phyloP scores from a whole-genome alignment of 2,329 filamentous ascomycete genomes.

The Pseudohalonectria lignicola region DNA sequence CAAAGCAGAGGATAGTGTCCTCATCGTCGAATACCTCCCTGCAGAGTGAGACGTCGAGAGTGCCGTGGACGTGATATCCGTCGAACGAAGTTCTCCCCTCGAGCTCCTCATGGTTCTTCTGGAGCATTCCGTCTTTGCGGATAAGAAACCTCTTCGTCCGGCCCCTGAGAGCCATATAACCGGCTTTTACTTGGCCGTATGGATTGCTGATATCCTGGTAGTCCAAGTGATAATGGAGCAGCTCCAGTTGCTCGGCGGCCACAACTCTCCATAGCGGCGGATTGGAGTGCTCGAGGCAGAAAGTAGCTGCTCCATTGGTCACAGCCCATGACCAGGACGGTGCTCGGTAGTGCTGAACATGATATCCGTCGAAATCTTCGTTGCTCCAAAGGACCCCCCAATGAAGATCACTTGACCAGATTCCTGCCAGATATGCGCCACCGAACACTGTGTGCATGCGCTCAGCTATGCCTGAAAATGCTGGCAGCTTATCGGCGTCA shows the following conservation, averaged over 20 bases:
- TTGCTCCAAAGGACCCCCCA: neutral
- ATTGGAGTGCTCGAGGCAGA: neutral
- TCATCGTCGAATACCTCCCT: too few species aligned
- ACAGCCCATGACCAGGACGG: neutral
- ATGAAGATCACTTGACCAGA: constrained; percentile 1
- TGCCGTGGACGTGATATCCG: too few species aligned
- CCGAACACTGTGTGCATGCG: neutral
- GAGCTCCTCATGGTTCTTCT: too few species aligned
- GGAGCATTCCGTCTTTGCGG: too few species aligned
- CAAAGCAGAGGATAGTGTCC: too few species aligned
- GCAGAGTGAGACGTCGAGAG: too few species aligned
- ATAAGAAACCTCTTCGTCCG: neutral
- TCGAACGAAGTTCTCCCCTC: too few species aligned
- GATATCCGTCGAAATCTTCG: neutral
- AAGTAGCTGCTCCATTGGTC: neutral
- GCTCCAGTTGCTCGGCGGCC: neutral
- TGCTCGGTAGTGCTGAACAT: neutral
- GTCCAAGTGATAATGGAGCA: neutral
- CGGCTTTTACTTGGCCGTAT: neutral
- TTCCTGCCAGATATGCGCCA: neutral
- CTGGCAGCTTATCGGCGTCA: neutral
- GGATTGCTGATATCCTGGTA: neutral
- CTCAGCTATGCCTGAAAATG: neutral
- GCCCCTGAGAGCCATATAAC: neutral
- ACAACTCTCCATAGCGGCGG: neutral